These are phyloP conservation scores for Posidonia australis DNA, from an alignment of 106 monocot genomes.

Conservation along the genomic window DNA sequence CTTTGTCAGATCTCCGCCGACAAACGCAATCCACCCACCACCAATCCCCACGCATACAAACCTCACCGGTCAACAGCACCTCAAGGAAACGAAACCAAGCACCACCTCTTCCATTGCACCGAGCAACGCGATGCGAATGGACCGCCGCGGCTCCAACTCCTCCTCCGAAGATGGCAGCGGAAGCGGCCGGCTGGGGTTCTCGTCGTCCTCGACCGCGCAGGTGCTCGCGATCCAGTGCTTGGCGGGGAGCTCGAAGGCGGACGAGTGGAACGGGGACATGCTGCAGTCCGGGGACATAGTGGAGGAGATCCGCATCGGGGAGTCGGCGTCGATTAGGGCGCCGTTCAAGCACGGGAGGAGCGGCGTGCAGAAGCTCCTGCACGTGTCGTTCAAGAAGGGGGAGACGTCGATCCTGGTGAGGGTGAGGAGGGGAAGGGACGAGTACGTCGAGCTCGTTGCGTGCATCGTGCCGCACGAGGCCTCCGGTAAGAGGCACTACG, in stretches of 20 bases:
- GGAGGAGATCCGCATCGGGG: constrained; percentile 61
- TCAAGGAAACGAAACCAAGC: too few species aligned
- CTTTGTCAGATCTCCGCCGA: too few species aligned
- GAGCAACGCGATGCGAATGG: too few species aligned
- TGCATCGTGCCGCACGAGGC: constrained; percentile 57
- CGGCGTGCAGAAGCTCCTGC: constrained; percentile 60
- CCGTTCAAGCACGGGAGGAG: constrained; percentile 62
- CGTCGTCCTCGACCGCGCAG: too few species aligned
- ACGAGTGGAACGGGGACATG: constrained; percentile 46
- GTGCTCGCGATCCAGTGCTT: constrained; percentile 67
- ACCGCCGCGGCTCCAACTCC: too few species aligned
- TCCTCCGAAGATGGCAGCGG: too few species aligned
- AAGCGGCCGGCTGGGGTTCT: too few species aligned
- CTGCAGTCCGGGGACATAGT: constrained; percentile 83
- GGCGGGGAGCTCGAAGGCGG: constrained; percentile 38
- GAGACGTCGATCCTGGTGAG: constrained; percentile 50
- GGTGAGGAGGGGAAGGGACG: constrained; percentile 27
- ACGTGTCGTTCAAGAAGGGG: constrained; percentile 46
- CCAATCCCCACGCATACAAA: too few species aligned
- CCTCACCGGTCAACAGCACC: too few species aligned
- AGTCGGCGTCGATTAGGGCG: not conserved
- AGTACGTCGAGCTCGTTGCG: constrained; percentile 36
- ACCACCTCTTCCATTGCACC: too few species aligned
- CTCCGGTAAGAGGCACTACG: constrained; percentile 31
- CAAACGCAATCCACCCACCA: too few species aligned